Percentiles rank a stretch among this genome's conserved stretches.
Evolutionary conservation across 805 yeast species (phyloP).

Genomic region (Pichia gijzeniarum): DNA sequence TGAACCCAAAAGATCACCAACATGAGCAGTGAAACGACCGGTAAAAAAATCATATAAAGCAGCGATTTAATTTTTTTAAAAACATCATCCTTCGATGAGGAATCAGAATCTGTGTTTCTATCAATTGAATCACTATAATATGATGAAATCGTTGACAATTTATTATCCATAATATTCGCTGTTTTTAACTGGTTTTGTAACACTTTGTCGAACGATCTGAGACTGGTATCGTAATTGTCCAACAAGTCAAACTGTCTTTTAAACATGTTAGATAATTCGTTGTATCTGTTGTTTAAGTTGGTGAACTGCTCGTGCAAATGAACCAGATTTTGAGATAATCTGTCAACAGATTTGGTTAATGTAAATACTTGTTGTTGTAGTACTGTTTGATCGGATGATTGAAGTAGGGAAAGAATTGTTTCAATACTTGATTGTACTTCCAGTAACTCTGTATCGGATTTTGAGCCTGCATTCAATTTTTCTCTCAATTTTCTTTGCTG

Average conservation of each 20-base stretch:
- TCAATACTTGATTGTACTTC: constrained; percentile 8
- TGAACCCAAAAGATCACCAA: constrained; percentile 41
- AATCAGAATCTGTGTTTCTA: not conserved
- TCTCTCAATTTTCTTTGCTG: constrained; percentile 18
- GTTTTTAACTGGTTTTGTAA: constrained; percentile 12
- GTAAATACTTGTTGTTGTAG: constrained; percentile 7
- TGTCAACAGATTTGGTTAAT: constrained; percentile 7
- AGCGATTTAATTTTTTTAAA: constrained; percentile 9
- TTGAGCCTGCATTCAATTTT: constrained; percentile 1
- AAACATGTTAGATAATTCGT: constrained; percentile 11
- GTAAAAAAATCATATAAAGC: constrained; percentile 27
- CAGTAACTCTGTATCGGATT: not conserved
- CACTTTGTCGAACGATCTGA: constrained; percentile 14
- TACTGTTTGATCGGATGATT: constrained; percentile 1
- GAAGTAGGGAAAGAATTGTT: not conserved
- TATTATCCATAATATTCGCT: constrained; percentile 12
- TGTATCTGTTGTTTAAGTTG: constrained; percentile 9
- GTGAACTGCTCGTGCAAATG: constrained; percentile 4
- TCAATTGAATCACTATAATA: not conserved
- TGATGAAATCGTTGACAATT: constrained; percentile 7
- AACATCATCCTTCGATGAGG: not conserved
- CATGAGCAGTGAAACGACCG: constrained; percentile 34
- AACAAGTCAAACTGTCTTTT: constrained; percentile 13
- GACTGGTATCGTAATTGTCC: constrained; percentile 13
- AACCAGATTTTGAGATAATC: constrained; percentile 7